Conservation (phyloP, 768 basidiomycete species). For the Suillus placidus region DNA sequence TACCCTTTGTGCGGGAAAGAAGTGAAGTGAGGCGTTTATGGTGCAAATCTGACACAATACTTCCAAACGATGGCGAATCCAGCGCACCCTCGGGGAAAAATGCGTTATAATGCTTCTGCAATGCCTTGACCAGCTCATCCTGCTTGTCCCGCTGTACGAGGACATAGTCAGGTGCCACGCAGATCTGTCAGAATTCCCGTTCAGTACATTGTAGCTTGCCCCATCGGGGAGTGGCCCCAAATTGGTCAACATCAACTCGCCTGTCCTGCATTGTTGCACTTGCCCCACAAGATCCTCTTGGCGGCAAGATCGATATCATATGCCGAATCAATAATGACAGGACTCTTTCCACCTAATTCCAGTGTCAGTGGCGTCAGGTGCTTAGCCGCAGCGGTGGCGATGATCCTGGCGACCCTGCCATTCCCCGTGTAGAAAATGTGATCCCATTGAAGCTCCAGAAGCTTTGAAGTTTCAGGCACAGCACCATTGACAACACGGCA, state of each 20-base stretch:
- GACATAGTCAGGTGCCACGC: constrained; percentile 48
- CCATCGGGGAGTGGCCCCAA: not conserved
- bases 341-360: constrained; percentile 45
- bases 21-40: constrained; percentile 55
- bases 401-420: constrained; percentile 26
- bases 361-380: constrained; percentile 39
- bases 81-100: constrained; percentile 62
- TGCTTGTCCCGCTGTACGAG: constrained; percentile 45
- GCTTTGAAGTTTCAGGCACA: constrained; percentile 40
- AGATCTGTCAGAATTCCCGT: constrained; percentile 31
- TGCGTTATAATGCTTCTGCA: constrained; percentile 44
- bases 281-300: constrained; percentile 68
- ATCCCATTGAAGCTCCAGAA: constrained; percentile 34
- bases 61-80: constrained; percentile 43
- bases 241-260: constrained; percentile 26
- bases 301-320: constrained; percentile 54
- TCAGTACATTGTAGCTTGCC: not conserved
- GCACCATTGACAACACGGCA: constrained; percentile 57
- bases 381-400: constrained; percentile 29
- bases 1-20: constrained; percentile 56
- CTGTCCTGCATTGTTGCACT: constrained; percentile 68
- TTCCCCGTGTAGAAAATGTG: constrained; percentile 44
- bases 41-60: constrained; percentile 58
- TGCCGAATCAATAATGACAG: constrained; percentile 46
- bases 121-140: constrained; percentile 47